Evolutionary conservation across 2,329 filamentous ascomycete species (phyloP), one percentile per base, ranked within the genome.

Genomic region (Xylaria multiplex): DNA sequence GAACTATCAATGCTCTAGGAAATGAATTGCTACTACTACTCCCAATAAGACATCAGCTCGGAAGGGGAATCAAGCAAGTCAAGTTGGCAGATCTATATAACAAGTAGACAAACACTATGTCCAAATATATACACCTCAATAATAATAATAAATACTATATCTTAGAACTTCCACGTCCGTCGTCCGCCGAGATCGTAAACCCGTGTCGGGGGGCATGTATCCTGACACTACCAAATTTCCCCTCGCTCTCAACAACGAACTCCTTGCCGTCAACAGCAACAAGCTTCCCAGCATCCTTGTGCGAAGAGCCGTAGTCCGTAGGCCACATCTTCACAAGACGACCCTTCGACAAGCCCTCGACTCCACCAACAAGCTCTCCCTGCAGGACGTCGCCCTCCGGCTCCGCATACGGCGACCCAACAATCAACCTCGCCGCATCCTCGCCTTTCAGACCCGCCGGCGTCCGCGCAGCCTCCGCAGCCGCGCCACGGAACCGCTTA

Each of bases 141-240:
- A 37, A 40, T 35, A 27, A 54, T 22, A 4, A 46, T 11, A 35
- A 37, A 37, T 8, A 37, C 54, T 57, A 68, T 27, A 79, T 71
- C 72, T 76, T 77, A 22, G 73, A 70, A 57, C 63, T 64, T 52
- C 64, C 71, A 42, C 62, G 71, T 3, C 66, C 66, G 6, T 65
- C 70, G n/a, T 55, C 67, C 66, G 80, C 81, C 62, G 70, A 73
- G 49, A 88, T 77, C 65, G 82, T 80, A 75, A 89, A 90, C 24
- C 85, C 84, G 74, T 85, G 84, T 70, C 89, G 81, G 6, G 89
- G 89, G 61, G 85, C 84, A 79, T 91, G 88, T 40, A 91, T 77
- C 60, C 82, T 81, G 22, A 91, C 77, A 22, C 78, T 75, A 11
- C 79, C 79, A 30, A 76, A 78, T 65, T 77, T 77, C 2, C 79